These are phyloP conservation scores for Chlamydomonas sp. DNA, from an alignment of 139 green algal species.

Conservation along the genomic window DNA sequence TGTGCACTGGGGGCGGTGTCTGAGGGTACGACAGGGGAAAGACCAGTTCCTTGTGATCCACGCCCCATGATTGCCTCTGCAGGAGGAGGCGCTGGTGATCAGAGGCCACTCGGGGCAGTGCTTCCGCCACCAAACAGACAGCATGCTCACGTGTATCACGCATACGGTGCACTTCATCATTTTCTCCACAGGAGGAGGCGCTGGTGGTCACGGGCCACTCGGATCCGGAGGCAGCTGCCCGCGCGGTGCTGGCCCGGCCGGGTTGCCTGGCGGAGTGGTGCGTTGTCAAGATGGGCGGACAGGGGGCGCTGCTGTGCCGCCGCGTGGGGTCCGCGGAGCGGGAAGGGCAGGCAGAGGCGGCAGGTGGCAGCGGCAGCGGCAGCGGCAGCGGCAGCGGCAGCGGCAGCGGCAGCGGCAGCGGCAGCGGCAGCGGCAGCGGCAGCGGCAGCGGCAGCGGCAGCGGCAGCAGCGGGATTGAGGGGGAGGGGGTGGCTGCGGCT, in stretches of 20 bases:
- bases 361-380: constrained; percentile 1
- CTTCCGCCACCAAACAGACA: no score
- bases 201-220: constrained; percentile 75
- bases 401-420: background rate
- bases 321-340: background rate
- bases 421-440: background rate
- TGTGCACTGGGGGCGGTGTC: background rate
- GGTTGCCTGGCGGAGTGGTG: constrained; percentile 71
- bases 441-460: background rate
- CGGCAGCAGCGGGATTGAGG: constrained; percentile 18
- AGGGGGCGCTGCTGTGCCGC: constrained; percentile 75
- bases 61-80: background rate
- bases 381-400: background rate
- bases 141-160: background rate
- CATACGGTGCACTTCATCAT: background rate
- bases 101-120: no score
- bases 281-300: constrained; percentile 85
- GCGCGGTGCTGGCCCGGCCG: constrained; percentile 66
- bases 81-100: background rate
- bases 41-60: background rate
- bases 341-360: background rate
- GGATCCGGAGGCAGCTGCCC: constrained; percentile 69
- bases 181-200: constrained; percentile 75
- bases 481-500: background rate
- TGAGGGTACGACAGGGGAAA: background rate